Evolutionary conservation across 257 asterid species (phyloP).

Genomic region (Capsicum rhomboideum): DNA sequence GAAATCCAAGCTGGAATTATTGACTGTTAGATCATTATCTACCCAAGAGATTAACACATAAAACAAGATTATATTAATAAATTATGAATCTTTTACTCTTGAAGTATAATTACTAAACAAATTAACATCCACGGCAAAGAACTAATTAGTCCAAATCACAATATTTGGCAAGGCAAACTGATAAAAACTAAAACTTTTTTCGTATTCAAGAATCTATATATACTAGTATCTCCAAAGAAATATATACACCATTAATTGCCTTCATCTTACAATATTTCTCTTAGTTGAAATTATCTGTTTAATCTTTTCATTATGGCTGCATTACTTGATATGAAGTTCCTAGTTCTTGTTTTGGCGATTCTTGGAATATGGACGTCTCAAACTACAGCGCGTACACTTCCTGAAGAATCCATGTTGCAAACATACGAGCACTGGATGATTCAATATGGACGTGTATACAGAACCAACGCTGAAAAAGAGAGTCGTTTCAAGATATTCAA

Average conservation of each 20-base stretch:
- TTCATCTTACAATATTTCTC: background rate
- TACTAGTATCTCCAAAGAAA: background rate
- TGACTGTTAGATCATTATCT: background rate
- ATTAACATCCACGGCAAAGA: background rate
- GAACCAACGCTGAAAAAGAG: slow-evolving; percentile 3
- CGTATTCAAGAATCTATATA: background rate
- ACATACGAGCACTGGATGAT: slow-evolving; percentile 12
- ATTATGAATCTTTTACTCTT: background rate
- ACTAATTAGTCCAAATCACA: background rate
- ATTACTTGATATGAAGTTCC: background rate
- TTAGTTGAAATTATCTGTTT: too few relatives aligned
- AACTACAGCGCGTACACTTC: slow-evolving; percentile 1
- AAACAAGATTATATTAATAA: background rate
- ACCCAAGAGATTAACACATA: background rate
- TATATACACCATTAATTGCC: background rate
- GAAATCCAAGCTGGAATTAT: too few relatives aligned
- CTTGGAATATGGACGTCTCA: slow-evolving; percentile 5
- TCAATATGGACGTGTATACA: slow-evolving; percentile 6
- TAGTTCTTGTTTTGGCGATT: background rate
- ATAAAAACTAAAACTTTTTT: background rate
- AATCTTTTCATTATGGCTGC: too few relatives aligned
- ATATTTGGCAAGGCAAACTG: background rate
- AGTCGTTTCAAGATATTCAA: slow-evolving; percentile 12
- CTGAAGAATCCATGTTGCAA: background rate
- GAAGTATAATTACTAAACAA: background rate